Evolutionary conservation across 352 stramenopile genomes (phyloP).

Genomic region (Pythium dissimile): DNA sequence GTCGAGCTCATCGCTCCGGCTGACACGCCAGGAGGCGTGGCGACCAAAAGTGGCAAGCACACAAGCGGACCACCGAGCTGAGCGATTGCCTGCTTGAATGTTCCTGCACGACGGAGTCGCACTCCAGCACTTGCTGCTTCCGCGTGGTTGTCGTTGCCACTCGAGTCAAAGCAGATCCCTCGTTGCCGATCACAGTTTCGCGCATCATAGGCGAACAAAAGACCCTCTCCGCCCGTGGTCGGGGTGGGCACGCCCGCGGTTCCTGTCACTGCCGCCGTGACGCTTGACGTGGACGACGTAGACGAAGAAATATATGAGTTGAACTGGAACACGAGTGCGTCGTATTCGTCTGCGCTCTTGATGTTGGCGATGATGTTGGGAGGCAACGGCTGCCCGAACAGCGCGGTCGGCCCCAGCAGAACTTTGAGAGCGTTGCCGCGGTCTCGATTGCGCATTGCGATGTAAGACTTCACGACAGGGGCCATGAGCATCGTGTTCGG

Average conservation of each 20-base stretch:
- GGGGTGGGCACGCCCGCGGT: not conserved
- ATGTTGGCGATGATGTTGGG: slow-evolving; percentile 31
- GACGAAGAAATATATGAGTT: slow-evolving; percentile 43
- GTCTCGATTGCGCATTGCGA: slow-evolving; percentile 77
- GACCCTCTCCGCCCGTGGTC: slow-evolving; percentile 22
- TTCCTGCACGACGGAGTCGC: slow-evolving; percentile 27
- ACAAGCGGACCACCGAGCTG: slow-evolving; percentile 37
- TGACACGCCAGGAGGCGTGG: slow-evolving; percentile 11
- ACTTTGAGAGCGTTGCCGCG: slow-evolving; percentile 51
- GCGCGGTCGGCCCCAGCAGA: slow-evolving; percentile 51
- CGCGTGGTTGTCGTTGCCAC: slow-evolving; percentile 33
- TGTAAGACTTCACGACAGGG: slow-evolving; percentile 71
- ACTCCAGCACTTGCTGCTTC: slow-evolving; percentile 27
- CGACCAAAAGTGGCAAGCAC: slow-evolving; percentile 34
- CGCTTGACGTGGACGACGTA: slow-evolving; percentile 10
- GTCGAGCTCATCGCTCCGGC: not conserved
- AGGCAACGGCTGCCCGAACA: slow-evolving; percentile 33
- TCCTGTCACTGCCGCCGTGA: slow-evolving; percentile 9
- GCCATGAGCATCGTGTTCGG: slow-evolving; percentile 75
- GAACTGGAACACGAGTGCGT: slow-evolving; percentile 43
- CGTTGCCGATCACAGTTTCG: slow-evolving; percentile 31
- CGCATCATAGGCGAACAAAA: slow-evolving; percentile 40
- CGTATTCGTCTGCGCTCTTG: slow-evolving; percentile 38
- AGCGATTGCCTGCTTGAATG: slow-evolving; percentile 38
- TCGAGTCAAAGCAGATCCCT: slow-evolving; percentile 37